Evolutionary conservation across 202 grass and related monocot species (phyloP), one percentile per base, ranked within the genome.

Genomic region (Setaria italica): DNA sequence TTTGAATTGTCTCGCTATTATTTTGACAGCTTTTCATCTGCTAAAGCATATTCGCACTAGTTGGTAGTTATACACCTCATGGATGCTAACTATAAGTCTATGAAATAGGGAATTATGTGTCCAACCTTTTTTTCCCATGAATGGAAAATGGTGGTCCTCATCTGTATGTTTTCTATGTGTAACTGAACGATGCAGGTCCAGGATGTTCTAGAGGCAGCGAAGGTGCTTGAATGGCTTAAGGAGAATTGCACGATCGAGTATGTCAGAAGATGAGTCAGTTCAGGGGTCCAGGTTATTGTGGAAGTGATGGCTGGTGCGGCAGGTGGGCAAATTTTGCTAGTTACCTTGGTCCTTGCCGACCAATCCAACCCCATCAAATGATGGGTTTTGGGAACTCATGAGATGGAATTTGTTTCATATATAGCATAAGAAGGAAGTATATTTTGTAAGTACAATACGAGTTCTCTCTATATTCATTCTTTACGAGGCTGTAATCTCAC

Each of bases 141-240:
- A 43, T 42, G 5, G 41, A 79, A 71, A 66, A 55, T 13, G 10
- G 60, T 14, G 11, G 0, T 32, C n/a, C 67, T 72, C 8, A 56
- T 42, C 1, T 57, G 0, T 78, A 68, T 47, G 39, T 41, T 37
- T 58, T 62, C 1, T 62, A 32, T 60, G 64, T 59, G 67, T 16
- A 9, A 43, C 46, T 78, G 4, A 87, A 67, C n/a, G 6, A 59
- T 78, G 14, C 79, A 98, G 93, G 90, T 99, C 47, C 84, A 94
- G 48, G 92, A 96, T 84, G 92, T 96, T 78, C 81, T 99, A 19
- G 93, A 96, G 85, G 93, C 90, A 50, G 93, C 93, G 8, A 94
- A 96, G 87, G 97, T 96, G 58, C 90, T 99, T 20, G 93, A 99
- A 74, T 99, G 93, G 93, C 88, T 96, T 86, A 91, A 88, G 91